These are phyloP conservation scores for Mortierella sp. DNA, from an alignment of 371 early-diverging fungal genomes.

Conservation along the genomic window DNA sequence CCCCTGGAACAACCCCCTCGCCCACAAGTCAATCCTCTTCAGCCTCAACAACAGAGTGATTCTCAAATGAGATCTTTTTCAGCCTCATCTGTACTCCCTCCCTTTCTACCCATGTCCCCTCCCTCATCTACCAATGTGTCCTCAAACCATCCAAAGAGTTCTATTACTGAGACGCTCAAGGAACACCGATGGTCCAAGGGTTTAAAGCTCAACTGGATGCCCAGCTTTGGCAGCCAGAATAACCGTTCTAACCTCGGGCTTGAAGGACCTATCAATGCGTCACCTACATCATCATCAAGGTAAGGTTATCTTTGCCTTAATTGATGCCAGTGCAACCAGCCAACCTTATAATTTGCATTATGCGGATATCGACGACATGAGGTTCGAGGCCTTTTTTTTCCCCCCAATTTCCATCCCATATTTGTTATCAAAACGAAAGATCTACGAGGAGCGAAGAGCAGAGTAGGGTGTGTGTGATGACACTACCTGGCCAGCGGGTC, in stretches of 20 bases:
- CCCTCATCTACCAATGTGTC: slow-evolving; percentile 2
- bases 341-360: neutral
- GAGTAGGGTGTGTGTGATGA: too few species aligned
- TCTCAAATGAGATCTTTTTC: slow-evolving; percentile 31
- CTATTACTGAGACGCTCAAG: slow-evolving; percentile 37
- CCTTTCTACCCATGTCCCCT: slow-evolving; percentile 1
- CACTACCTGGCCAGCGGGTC: neutral
- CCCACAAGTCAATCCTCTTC: slow-evolving; percentile 33
- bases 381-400: neutral
- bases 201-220: slow-evolving; percentile 39
- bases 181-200: slow-evolving; percentile 52
- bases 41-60: slow-evolving; percentile 8
- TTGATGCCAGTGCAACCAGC: neutral
- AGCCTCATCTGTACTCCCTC: slow-evolving; percentile 26
- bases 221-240: slow-evolving; percentile 16
- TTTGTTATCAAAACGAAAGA: too few species aligned
- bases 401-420: too few species aligned
- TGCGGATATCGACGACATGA: neutral
- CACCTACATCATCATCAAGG: slow-evolving; percentile 28
- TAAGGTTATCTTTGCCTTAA: slow-evolving; percentile 8
- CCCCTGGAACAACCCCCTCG: slow-evolving; percentile 20
- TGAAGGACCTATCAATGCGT: slow-evolving; percentile 10
- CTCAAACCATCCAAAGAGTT: slow-evolving; percentile 11
- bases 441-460: too few species aligned
- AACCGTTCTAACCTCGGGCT: slow-evolving; percentile 17